Conservation (phyloP, 179 eudicot genomes). For the Beta corolliflora region DNA sequence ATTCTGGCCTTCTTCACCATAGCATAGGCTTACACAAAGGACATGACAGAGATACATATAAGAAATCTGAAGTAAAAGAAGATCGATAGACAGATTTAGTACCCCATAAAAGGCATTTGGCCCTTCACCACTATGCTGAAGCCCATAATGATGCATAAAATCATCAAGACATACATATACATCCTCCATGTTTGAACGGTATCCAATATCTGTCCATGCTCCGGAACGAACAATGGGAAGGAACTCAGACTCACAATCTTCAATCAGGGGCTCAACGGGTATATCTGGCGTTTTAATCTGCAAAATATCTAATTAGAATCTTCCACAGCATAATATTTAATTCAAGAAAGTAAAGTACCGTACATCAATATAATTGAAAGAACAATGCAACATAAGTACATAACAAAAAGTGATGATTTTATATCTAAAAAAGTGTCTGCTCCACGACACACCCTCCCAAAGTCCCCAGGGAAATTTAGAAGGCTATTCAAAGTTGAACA, state of each 20-base stretch:
- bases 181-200: slow-evolving; percentile 90
- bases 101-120: slow-evolving; percentile 95
- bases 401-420: neutral
- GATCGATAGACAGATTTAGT: slow-evolving; percentile 10
- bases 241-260: slow-evolving; percentile 41
- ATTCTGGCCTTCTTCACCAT: neutral
- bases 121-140: slow-evolving; percentile 40
- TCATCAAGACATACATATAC: slow-evolving; percentile 76
- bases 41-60: neutral
- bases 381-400: neutral
- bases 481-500: no score
- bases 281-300: slow-evolving; percentile 59
- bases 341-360: neutral
- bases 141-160: slow-evolving; percentile 54
- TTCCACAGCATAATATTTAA: slow-evolving; percentile 15
- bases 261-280: slow-evolving; percentile 44
- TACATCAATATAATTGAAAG: neutral
- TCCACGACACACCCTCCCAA: neutral
- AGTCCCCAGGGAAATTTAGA: no score
- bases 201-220: slow-evolving; percentile 87
- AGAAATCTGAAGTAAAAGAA: neutral
- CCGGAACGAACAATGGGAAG: slow-evolving; percentile 84
- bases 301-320: slow-evolving; percentile 38
- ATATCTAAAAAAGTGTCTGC: neutral
- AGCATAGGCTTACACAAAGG: neutral